Conservation (phyloP, 2,329 filamentous ascomycete genomes). For the Calonectria pteridis region DNA sequence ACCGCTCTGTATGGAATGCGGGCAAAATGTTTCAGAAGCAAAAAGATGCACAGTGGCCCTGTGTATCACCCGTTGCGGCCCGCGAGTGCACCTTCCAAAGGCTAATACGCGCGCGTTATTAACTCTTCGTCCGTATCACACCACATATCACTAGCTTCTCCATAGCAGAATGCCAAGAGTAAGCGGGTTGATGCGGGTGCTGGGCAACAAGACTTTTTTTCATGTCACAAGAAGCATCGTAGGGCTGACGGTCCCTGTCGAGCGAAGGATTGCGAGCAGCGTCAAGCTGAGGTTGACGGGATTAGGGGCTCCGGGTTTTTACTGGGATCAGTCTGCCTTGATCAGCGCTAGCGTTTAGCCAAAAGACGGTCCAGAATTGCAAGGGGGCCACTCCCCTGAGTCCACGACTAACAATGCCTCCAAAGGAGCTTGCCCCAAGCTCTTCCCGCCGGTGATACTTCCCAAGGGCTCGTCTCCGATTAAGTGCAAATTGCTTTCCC, state of each 20-base stretch:
- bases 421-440: neutral
- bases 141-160: neutral
- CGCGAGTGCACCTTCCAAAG: neutral
- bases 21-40: neutral
- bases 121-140: neutral
- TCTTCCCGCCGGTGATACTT: neutral
- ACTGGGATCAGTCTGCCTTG: neutral
- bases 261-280: neutral
- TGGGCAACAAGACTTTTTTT: neutral
- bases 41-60: neutral
- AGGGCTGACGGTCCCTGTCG: neutral
- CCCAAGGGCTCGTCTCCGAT: neutral
- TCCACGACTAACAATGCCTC: neutral
- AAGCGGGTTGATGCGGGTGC: neutral
- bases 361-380: neutral
- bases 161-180: neutral
- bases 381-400: neutral
- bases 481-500: constrained; percentile 6
- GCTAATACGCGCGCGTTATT: neutral
- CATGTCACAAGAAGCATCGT: neutral
- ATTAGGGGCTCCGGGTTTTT: neutral
- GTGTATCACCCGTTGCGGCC: neutral
- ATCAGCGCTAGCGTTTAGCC: neutral
- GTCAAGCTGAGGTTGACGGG: neutral
- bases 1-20: neutral